A percentile compares a stretch with the other conserved stretches of the same genome.
Evolutionary conservation across 306 rosid species (phyloP).

Genomic region (Rubus idaeus): DNA sequence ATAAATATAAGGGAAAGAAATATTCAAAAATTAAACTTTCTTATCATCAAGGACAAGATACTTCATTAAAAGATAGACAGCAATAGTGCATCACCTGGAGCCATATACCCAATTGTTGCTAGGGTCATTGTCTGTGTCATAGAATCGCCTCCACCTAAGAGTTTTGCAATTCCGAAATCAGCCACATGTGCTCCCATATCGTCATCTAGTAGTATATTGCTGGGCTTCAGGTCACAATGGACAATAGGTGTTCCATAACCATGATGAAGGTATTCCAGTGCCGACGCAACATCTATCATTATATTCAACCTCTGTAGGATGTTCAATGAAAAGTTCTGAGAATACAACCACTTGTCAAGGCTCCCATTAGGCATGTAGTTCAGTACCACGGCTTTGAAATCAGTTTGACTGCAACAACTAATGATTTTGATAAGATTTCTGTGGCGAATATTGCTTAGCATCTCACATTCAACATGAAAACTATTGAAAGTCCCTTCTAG

Average conservation of each 20-base stretch:
- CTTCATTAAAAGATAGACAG: background rate
- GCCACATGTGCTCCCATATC: conserved; percentile 40
- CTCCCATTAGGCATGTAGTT: conserved; percentile 31
- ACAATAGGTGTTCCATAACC: conserved; percentile 32
- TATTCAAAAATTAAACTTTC: background rate
- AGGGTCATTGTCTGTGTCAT: too few species aligned
- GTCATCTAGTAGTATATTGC: conserved; percentile 38
- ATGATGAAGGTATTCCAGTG: conserved; percentile 46
- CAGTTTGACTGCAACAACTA: conserved; percentile 1
- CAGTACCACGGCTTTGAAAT: conserved; percentile 29
- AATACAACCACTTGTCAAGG: conserved; percentile 24
- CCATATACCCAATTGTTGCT: conserved; percentile 48
- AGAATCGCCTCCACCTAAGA: conserved; percentile 38
- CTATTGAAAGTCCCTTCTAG: conserved; percentile 11
- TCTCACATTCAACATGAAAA: conserved; percentile 17
- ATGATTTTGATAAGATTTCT: conserved; percentile 30
- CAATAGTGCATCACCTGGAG: conserved; percentile 33
- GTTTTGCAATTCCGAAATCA: conserved; percentile 38
- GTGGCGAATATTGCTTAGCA: conserved; percentile 17
- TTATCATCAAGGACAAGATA: background rate
- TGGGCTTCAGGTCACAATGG: conserved; percentile 47
- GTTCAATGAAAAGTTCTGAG: background rate
- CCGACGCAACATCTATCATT: conserved; percentile 29
- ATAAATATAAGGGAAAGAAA: too few species aligned
- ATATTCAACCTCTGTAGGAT: conserved; percentile 23